Conservation (phyloP, 1,284 basidiomycete species). For the Tilletia indica region DNA sequence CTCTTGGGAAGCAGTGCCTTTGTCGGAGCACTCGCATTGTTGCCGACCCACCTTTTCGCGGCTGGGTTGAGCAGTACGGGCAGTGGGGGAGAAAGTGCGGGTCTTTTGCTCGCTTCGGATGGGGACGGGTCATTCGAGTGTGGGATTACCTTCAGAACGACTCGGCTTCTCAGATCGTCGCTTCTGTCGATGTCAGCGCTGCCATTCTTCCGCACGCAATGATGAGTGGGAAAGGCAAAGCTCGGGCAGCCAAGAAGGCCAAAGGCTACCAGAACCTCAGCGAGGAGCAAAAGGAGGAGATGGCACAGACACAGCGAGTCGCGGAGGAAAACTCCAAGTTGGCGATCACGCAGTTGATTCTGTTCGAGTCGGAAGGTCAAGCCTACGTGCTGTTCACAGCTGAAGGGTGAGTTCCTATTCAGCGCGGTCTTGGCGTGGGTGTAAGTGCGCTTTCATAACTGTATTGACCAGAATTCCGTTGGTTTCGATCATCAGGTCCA, state of each 20-base stretch:
- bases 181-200: constrained; percentile 16
- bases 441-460: background rate
- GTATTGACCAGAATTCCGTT: too few relatives aligned
- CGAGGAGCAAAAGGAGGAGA: constrained; percentile 21
- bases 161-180: constrained; percentile 13
- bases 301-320: constrained; percentile 10
- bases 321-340: constrained; percentile 28
- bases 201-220: constrained; percentile 17
- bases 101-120: constrained; percentile 38
- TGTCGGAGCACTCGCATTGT: constrained; percentile 38
- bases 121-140: constrained; percentile 39
- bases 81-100: constrained; percentile 17
- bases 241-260: background rate
- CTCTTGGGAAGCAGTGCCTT: constrained; percentile 42
- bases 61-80: background rate
- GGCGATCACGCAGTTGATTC: constrained; percentile 36
- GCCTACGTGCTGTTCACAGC: constrained; percentile 35
- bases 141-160: constrained; percentile 25
- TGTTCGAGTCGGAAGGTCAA: constrained; percentile 28
- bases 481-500: constrained; percentile 21
- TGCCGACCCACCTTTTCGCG: constrained; percentile 19
- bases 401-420: constrained; percentile 28
- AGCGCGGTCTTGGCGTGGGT: too few relatives aligned
- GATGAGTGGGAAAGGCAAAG: constrained; percentile 23
- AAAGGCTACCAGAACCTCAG: constrained; percentile 21